Percentiles rank a stretch among this genome's conserved stretches.
phyloP scores from a whole-genome alignment of 1,284 basidiomycete species.

The Apiotrichum mycotoxinovorans region DNA sequence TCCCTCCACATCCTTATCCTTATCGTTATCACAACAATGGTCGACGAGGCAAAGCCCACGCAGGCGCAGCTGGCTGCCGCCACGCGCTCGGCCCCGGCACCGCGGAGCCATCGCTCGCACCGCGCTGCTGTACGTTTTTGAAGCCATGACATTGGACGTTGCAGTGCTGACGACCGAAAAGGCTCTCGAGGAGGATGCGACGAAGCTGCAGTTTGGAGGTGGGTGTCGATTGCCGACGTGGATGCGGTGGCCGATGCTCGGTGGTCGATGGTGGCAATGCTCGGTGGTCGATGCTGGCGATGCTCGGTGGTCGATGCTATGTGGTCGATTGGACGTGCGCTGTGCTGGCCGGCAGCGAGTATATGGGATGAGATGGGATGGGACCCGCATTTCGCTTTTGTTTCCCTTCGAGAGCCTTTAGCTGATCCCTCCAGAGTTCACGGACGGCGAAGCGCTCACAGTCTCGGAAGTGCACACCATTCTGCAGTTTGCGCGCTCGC shows the following conservation, averaged over 20 bases:
- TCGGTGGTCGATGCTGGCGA: too few species aligned
- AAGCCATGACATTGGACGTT: neutral
- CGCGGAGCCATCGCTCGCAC: neutral
- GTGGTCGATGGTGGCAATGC: too few species aligned
- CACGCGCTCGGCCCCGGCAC: neutral
- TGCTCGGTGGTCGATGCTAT: too few species aligned
- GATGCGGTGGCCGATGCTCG: too few species aligned
- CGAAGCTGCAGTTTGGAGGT: conserved; percentile 48
- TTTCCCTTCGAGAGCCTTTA: too few species aligned
- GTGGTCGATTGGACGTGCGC: neutral
- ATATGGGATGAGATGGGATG: too few species aligned
- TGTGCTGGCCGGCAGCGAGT: neutral
- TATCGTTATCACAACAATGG: too few species aligned
- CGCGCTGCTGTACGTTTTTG: neutral
- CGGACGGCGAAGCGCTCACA: conserved; percentile 42
- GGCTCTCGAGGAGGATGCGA: conserved; percentile 45
- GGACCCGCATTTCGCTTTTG: too few species aligned
- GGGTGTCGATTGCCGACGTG: neutral
- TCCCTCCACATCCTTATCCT: too few species aligned
- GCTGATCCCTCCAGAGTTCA: conserved; percentile 32
- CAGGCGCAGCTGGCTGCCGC: conserved; percentile 10
- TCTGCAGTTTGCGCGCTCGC: conserved; percentile 27
- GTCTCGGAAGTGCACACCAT: conserved; percentile 39
- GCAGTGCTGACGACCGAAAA: conserved; percentile 6
- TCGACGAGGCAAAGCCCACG: conserved; percentile 26